Conservation (phyloP, 179 eudicot species). For the Actinidia polygama region DNA sequence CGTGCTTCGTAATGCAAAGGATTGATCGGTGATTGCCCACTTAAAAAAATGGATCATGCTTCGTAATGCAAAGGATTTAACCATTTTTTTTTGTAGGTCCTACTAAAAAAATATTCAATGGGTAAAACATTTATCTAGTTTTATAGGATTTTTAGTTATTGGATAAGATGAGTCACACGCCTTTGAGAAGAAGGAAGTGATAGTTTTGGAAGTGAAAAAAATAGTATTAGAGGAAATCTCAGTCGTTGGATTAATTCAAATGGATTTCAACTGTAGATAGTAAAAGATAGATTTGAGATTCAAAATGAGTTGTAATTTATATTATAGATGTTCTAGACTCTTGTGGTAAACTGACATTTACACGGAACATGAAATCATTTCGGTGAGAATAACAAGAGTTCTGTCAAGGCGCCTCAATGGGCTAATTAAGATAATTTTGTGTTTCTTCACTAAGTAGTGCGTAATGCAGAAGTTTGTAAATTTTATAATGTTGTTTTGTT, state of each 20-base stretch:
- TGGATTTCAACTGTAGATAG: too few species aligned
- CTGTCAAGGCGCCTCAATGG: slow-evolving; percentile 96
- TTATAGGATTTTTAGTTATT: too few species aligned
- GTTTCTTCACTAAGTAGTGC: too few species aligned
- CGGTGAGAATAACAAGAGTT: slow-evolving; percentile 95
- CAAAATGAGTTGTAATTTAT: not conserved
- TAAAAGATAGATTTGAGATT: not conserved
- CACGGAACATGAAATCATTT: slow-evolving; percentile 73
- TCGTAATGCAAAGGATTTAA: too few species aligned
- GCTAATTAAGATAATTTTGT: slow-evolving; percentile 75
- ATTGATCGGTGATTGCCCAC: not conserved
- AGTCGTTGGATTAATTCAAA: not conserved
- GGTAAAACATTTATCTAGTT: too few species aligned
- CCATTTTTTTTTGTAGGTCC: too few species aligned
- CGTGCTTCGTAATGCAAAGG: too few species aligned
- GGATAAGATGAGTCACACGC: not conserved
- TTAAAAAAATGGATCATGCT: too few species aligned
- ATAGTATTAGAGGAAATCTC: not conserved
- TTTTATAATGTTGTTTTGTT: too few species aligned
- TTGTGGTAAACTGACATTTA: not conserved
- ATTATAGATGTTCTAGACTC: not conserved
- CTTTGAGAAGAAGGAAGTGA: not conserved
- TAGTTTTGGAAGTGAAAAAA: not conserved
- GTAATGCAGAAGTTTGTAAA: too few species aligned
- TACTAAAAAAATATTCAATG: too few species aligned